A percentile compares a stretch with the other conserved stretches of the same genome.
Conservation (phyloP, 345 rosid species). For the Salix arbutifolia region DNA sequence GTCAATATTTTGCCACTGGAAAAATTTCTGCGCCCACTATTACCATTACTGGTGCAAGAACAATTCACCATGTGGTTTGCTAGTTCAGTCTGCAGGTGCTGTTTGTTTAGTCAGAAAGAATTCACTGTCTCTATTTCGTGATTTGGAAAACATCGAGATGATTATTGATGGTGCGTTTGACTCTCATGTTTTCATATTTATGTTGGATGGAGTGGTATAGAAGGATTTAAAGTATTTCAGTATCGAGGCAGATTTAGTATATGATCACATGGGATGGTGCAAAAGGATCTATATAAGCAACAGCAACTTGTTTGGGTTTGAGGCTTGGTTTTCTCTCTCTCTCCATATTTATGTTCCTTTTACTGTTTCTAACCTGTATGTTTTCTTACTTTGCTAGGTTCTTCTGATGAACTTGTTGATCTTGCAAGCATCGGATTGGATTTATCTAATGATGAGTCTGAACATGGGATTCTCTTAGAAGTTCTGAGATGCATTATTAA, state of each 20-base stretch:
- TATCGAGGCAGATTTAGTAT: no score
- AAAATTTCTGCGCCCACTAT: constrained; percentile 63
- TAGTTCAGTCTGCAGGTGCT: constrained; percentile 54
- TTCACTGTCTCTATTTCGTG: constrained; percentile 73
- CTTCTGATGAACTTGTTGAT: constrained; percentile 47
- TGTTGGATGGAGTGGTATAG: background rate
- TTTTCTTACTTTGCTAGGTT: constrained; percentile 37
- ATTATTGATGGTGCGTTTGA: constrained; percentile 56
- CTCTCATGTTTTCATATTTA: background rate
- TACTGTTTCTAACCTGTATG: constrained; percentile 10
- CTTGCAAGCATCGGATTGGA: constrained; percentile 39
- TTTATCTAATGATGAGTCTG: constrained; percentile 37
- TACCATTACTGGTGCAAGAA: constrained; percentile 77
- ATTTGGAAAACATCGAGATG: constrained; percentile 57
- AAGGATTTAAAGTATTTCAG: no score
- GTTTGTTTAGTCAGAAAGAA: constrained; percentile 77
- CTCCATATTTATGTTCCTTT: background rate
- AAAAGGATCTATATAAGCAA: no score
- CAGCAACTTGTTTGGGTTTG: no score
- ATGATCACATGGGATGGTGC: no score
- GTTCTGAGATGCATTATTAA: constrained; percentile 53
- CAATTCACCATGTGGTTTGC: constrained; percentile 65
- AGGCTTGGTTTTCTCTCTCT: background rate
- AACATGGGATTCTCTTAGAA: constrained; percentile 58
- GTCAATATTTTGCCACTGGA: constrained; percentile 66